Evolutionary conservation across 176 grass and related monocot genomes (phyloP), one percentile per base, ranked within the genome.

Genomic region (Otatea glauca): DNA sequence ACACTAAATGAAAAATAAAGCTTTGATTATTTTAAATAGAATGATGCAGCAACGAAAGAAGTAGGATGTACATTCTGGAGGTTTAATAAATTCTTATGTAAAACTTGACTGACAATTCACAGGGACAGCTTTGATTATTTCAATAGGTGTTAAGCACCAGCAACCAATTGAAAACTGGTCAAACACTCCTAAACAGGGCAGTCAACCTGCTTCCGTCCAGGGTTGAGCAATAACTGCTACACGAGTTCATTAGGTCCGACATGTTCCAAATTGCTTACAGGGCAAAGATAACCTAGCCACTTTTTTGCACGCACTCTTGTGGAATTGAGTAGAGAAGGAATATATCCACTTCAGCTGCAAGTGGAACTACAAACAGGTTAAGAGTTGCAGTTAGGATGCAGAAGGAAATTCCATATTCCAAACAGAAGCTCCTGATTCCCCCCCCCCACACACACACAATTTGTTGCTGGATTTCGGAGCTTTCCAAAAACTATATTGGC

Each of bases 401-500:
- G 18, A 60, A 78, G 68, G 16, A 53, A 37, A 43, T 27, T 53
- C 23, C 10, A 53, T 51, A 51, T 51, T 74, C 27, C 44, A 48
- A 65, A 39, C 43, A 74, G n/a, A 25, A 74, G 16, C 24, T 65
- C 81, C 47, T 24, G 25, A 37, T 15, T 24, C 37, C 48, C 2
- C 39, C 6, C 38, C 38, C n/a, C n/a, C n/a, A n/a, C n/a, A n/a
- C n/a, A n/a, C 15, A 45, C 25, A 24, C 12, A 66, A 59, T 6
- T 18, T 50, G 12, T 69, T 64, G 34, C 70, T 25, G 20, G 44
- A 79, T 72, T 63, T 78, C 18, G 6, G 55, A 10, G 42, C 7
- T 63, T 50, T 79, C 20, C 64, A 84, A 23, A 70, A 42, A 61
- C 41, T 43, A 32, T 10, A 47, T 72, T 71, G 24, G n/a, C 59